These are phyloP conservation scores for Suillus brevipes DNA, from an alignment of 768 basidiomycete species.

Conservation along the genomic window DNA sequence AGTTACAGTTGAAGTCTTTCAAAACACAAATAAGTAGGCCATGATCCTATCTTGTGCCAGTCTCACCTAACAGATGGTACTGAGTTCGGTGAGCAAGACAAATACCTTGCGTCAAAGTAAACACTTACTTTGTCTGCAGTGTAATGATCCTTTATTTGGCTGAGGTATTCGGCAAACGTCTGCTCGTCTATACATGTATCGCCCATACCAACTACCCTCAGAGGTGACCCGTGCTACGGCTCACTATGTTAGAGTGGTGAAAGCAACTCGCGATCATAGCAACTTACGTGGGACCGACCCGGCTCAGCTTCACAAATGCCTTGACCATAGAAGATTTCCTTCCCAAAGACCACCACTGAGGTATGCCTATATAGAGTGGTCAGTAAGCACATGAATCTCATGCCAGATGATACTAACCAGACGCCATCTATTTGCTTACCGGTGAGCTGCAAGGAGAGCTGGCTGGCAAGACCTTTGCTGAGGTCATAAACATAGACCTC, in stretches of 20 bases:
- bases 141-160: constrained; percentile 74
- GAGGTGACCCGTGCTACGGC: constrained; percentile 69
- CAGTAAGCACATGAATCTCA: constrained; percentile 8
- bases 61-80: constrained; percentile 83
- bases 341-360: constrained; percentile 82
- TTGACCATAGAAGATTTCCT: constrained; percentile 89
- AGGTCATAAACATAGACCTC: constrained; percentile 91
- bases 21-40: neutral
- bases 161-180: constrained; percentile 83
- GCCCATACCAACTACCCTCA: constrained; percentile 73
- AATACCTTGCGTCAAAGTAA: neutral
- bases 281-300: constrained; percentile 78
- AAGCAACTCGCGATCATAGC: neutral
- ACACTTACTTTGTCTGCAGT: constrained; percentile 81
- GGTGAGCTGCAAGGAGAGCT: constrained; percentile 76
- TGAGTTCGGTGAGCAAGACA: constrained; percentile 28
- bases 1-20: constrained; percentile 92
- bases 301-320: constrained; percentile 75
- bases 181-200: constrained; percentile 79
- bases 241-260: neutral
- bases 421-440: constrained; percentile 92
- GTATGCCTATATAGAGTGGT: constrained; percentile 69
- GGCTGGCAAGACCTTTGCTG: constrained; percentile 80
- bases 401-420: constrained; percentile 54
- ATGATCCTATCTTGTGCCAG: too few relatives aligned